Conservation (phyloP, 495 filamentous ascomycete species). For the Delitschia confertaspora region DNA sequence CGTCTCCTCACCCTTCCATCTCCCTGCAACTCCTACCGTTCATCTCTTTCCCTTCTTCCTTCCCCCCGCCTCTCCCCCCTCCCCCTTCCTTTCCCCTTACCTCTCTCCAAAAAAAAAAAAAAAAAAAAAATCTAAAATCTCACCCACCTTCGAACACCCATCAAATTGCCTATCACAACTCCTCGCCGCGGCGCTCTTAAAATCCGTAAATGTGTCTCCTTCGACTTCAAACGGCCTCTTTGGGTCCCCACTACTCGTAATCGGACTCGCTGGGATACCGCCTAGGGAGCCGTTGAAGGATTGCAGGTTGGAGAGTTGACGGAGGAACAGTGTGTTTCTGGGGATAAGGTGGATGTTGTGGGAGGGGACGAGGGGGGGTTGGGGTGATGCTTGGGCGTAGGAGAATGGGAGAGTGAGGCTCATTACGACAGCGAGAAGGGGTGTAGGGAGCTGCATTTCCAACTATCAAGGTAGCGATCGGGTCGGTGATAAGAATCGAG, state of each 20-base stretch:
- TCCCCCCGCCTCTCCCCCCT: neutral
- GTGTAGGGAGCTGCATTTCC: neutral
- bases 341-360: slow-evolving; percentile 14
- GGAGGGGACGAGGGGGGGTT: slow-evolving; percentile 8
- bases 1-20: too few species aligned
- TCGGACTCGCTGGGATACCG: slow-evolving; percentile 43
- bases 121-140: neutral
- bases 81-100: neutral
- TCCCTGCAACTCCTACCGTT: too few species aligned
- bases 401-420: slow-evolving; percentile 7
- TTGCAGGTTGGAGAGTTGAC: slow-evolving; percentile 42
- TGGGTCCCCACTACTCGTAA: slow-evolving; percentile 36
- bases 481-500: too few species aligned
- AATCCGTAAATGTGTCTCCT: slow-evolving; percentile 41
- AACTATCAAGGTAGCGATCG: too few species aligned
- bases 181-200: slow-evolving; percentile 14
- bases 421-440: slow-evolving; percentile 2
- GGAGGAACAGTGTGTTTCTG: slow-evolving; percentile 21
- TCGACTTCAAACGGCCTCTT: slow-evolving; percentile 48
- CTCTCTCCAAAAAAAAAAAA: neutral
- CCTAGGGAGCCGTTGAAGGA: slow-evolving; percentile 49
- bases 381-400: slow-evolving; percentile 3
- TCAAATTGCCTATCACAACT: slow-evolving; percentile 24
- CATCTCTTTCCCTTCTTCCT: neutral
- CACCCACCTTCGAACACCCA: slow-evolving; percentile 13